Conservation (phyloP, 2,329 filamentous ascomycete species). For the Fusarium drepaniforme region DNA sequence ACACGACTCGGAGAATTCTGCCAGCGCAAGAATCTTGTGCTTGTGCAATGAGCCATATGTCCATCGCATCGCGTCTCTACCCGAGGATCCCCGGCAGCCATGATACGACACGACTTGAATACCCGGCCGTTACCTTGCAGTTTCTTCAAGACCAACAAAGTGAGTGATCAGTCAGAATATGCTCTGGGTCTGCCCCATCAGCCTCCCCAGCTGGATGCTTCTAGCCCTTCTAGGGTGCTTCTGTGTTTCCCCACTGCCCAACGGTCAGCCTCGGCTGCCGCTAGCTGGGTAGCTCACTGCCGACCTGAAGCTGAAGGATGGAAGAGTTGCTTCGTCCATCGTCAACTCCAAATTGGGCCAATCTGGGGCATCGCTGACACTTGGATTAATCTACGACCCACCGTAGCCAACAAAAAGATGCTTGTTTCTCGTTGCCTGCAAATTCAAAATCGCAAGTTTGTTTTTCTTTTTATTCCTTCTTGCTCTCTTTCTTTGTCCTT, state of each 20-base stretch:
- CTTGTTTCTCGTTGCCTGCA: conserved; percentile 17
- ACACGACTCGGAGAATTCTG: conserved; percentile 45
- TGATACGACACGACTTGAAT: background rate
- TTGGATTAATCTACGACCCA: conserved; percentile 24
- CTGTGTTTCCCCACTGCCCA: conserved; percentile 21
- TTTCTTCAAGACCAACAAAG: background rate
- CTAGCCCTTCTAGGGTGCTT: conserved; percentile 13
- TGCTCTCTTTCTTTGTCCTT: background rate
- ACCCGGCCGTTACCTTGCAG: background rate
- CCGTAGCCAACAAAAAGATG: background rate
- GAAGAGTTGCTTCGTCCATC: conserved; percentile 18
- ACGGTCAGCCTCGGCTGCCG: conserved; percentile 12
- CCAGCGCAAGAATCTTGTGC: conserved; percentile 33
- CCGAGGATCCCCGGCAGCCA: conserved; percentile 10
- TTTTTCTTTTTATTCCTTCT: conserved; percentile 17
- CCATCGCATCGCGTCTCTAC: conserved; percentile 22
- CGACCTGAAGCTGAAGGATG: background rate
- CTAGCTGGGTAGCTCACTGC: conserved; percentile 3
- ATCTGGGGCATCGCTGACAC: conserved; percentile 25
- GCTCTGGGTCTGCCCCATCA: conserved; percentile 2
- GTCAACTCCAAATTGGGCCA: conserved; percentile 23
- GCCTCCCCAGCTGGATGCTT: conserved; percentile 10
- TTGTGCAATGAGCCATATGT: conserved; percentile 30
- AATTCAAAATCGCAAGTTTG: conserved; percentile 4
- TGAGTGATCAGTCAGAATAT: conserved; percentile 1